A percentile compares a stretch with the other conserved stretches of the same genome.
phyloP scores from a whole-genome alignment of 2,329 filamentous ascomycete species.

The Zarea fungicola region DNA sequence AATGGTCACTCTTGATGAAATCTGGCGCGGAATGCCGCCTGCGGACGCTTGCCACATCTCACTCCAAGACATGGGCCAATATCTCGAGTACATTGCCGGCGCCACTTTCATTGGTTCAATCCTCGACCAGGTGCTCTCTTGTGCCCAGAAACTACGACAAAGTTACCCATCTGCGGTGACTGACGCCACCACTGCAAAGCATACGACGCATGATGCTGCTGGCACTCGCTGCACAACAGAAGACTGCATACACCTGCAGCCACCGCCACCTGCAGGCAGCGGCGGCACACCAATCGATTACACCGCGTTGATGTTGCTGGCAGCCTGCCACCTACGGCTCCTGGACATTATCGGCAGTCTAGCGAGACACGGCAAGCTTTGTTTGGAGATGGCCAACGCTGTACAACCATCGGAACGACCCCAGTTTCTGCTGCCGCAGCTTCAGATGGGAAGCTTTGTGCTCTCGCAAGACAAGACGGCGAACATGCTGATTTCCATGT shows the following conservation, averaged over 20 bases:
- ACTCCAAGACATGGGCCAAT: constrained; percentile 19
- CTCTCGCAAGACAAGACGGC: constrained; percentile 28
- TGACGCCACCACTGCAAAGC: background rate
- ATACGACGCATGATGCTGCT: background rate
- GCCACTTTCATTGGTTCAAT: constrained; percentile 19
- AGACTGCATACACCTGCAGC: background rate
- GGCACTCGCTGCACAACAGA: background rate
- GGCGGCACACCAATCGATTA: constrained; percentile 23
- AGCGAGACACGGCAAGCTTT: constrained; percentile 26
- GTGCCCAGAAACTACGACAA: background rate
- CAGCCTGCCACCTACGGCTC: constrained; percentile 33
- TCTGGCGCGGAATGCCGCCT: constrained; percentile 15
- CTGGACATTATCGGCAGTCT: constrained; percentile 33
- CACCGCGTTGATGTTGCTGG: constrained; percentile 31
- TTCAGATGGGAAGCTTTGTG: constrained; percentile 35
- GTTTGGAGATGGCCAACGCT: constrained; percentile 24
- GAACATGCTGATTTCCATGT: constrained; percentile 27
- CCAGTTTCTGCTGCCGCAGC: constrained; percentile 33
- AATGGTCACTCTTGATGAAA: constrained; percentile 21
- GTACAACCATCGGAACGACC: constrained; percentile 24
- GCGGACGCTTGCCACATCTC: constrained; percentile 19
- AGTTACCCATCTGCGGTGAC: background rate
- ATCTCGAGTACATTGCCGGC: constrained; percentile 20
- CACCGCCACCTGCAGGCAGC: background rate
- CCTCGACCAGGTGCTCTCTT: constrained; percentile 13